These are phyloP conservation scores for Ogataea trehaloabstinens DNA, from an alignment of 805 yeast genomes.

Conservation along the genomic window DNA sequence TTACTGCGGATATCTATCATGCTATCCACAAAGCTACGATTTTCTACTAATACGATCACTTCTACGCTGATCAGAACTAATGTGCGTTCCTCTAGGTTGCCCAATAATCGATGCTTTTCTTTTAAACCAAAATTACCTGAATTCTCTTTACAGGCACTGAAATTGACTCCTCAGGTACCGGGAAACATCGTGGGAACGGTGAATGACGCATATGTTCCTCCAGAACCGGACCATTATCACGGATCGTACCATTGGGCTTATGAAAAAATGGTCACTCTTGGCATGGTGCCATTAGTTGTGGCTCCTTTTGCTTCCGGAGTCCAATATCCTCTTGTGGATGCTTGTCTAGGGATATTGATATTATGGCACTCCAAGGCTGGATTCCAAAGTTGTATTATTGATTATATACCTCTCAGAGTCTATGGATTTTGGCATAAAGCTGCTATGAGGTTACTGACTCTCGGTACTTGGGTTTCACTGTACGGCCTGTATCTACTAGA, in stretches of 20 bases:
- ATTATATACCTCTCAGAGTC: constrained; percentile 84
- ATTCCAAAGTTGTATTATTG: constrained; percentile 85
- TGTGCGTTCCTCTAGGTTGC: too few relatives aligned
- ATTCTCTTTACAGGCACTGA: constrained; percentile 31
- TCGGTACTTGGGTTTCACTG: constrained; percentile 68
- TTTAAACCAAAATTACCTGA: constrained; percentile 23
- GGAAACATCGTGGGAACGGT: constrained; percentile 92
- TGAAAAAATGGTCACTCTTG: constrained; percentile 69
- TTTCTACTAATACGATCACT: too few relatives aligned
- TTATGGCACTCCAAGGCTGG: constrained; percentile 84
- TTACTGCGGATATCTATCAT: too few relatives aligned
- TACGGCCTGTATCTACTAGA: constrained; percentile 83
- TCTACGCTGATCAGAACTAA: background rate
- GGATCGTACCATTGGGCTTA: constrained; percentile 95
- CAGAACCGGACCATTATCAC: constrained; percentile 59
- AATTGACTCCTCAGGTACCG: constrained; percentile 75
- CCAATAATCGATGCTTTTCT: too few relatives aligned
- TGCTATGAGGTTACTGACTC: constrained; percentile 64
- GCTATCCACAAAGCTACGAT: too few relatives aligned
- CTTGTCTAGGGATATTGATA: constrained; percentile 61
- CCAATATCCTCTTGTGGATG: constrained; percentile 67
- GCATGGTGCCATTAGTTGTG: constrained; percentile 73
- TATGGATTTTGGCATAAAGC: constrained; percentile 74
- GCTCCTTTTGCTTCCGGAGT: constrained; percentile 78
- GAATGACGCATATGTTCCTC: constrained; percentile 79